Evolutionary conservation across 108 stramenopile species (phyloP), one percentile per base, ranked within the genome.

Genomic region (Skeletonema grethae): DNA sequence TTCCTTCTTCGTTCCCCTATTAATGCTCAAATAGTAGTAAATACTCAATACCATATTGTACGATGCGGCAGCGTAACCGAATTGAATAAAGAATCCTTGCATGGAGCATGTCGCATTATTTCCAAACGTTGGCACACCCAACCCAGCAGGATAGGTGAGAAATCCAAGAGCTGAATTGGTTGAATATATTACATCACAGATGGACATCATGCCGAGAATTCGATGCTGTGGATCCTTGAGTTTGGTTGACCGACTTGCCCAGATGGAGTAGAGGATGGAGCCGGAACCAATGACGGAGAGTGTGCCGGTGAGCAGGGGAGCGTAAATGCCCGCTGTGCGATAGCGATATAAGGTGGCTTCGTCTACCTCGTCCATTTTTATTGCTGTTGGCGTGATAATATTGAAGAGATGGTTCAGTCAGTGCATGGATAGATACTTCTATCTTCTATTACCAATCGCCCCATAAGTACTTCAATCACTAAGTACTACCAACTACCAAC

Each of bases 231-330:
- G 75, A 7, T 45, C 24, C 4, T 63, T 60, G 12, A 76, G 41
- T 31, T 76, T 76, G 20, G 9, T 31, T 0, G 38, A n/a, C 4
- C 68, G 46, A 29, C 66, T 41, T 38, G 56, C 57, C 60, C 35
- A 70, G 15, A 76, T 70, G 15, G 65, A 65, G 61, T 70, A 76
- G 48, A 76, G 31, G 60, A 76, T 76, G 46, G 69, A 76, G 28
- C 35, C 11, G 34, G 69, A 62, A 1, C 75, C 75, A 12, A 70
- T 9, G 10, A 76, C 15, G 39, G 75, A 76, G 20, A 76, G 61
- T 7, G 50, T 22, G 34, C 75, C 75, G n/a, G 75, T 76, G 3
- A 76, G 53, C 5, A 67, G 75, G 3, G 75, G 75, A 36, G 70
- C 50, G 39, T 67, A 57, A 5, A 65, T 35, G 5, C 62, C 56